Evolutionary conservation across 2,329 filamentous ascomycete genomes (phyloP), one percentile per base, ranked within the genome.

Genomic region (Parascedosporium putredinis): DNA sequence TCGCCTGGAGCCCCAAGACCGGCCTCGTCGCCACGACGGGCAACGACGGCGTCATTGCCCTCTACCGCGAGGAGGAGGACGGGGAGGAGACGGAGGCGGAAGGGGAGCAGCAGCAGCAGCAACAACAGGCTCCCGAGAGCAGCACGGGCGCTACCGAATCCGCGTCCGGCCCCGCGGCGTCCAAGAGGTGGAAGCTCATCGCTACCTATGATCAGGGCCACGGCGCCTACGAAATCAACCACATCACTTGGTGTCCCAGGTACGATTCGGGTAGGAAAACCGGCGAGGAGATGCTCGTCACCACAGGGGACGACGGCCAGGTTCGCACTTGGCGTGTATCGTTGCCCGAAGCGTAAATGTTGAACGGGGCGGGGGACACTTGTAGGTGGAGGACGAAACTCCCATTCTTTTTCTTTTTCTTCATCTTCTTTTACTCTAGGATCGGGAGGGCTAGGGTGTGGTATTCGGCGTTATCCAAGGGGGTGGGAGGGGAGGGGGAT

Each of bases 181-280:
- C 62, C 42, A 78, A 75, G 1, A 74, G 78, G 52, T 97, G 93
- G 93, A 72, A 74, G 5, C 66, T 91, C 3, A 60, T 95, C 14
- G 79, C 81, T 0, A 76, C 78, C n/a, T 62, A 86, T 1, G 74
- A 83, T 45, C 83, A 83, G 29, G 87, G 84, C 2, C 93, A 98
- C 63, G 90, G 88, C 1, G 87, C 94, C 2, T 96, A 91, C 61
- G 93, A 98, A 67, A 76, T 97, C 55, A 98, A 98, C 60, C 89
- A 96, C 65, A 77, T 93, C 45, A 81, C 79, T 2, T 98, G 93
- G 93, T 89, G 88, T 56, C 79, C 76, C 57, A 75, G 90, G 51
- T 85, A 80, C 51, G 89, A 95, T 62, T 73, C 74, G 1, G 74
- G 74, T 61, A 72, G 67, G 54, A 73, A 65, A 49, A 72, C 74